A percentile compares a stretch with the other conserved stretches of the same genome.
These are phyloP conservation scores for Jamesozyma jinghongensis DNA, from an alignment of 805 yeast genomes.

Conservation along the genomic window DNA sequence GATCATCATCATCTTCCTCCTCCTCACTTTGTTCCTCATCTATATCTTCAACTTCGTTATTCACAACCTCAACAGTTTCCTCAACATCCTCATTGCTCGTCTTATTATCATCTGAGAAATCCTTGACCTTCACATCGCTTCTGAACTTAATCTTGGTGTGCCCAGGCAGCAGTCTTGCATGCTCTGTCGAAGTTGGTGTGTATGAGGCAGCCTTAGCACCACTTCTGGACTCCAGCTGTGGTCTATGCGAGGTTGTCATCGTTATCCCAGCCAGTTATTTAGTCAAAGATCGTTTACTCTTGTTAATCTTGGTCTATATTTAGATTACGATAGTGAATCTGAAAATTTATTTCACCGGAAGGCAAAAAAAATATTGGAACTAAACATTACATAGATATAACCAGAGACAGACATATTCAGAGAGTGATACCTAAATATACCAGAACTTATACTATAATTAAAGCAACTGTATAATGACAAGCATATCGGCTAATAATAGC, in stretches of 20 bases:
- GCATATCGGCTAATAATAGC: too few species aligned
- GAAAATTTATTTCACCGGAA: too few species aligned
- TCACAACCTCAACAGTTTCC: conserved; percentile 33
- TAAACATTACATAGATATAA: too few species aligned
- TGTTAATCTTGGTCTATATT: too few species aligned
- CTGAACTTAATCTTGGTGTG: conserved; percentile 42
- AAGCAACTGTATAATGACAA: too few species aligned
- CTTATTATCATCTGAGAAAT: background rate
- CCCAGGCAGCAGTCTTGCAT: conserved; percentile 46
- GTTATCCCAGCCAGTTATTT: too few species aligned
- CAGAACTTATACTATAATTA: too few species aligned
- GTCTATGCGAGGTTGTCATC: conserved; percentile 66
- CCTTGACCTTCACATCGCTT: background rate
- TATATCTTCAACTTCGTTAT: conserved; percentile 30
- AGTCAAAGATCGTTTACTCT: too few species aligned
- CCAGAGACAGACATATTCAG: too few species aligned
- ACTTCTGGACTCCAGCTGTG: conserved; percentile 59
- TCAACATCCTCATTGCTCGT: conserved; percentile 2
- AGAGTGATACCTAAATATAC: too few species aligned
- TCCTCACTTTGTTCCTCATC: conserved; percentile 21
- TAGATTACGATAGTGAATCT: too few species aligned
- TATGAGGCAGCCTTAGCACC: conserved; percentile 35
- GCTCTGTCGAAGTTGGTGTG: conserved; percentile 39
- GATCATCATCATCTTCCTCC: conserved; percentile 26
- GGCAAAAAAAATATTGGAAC: too few species aligned